Evolutionary conservation across 768 basidiomycete genomes (phyloP), one percentile per base, ranked within the genome.

Genomic region (Tulasnella sp.): DNA sequence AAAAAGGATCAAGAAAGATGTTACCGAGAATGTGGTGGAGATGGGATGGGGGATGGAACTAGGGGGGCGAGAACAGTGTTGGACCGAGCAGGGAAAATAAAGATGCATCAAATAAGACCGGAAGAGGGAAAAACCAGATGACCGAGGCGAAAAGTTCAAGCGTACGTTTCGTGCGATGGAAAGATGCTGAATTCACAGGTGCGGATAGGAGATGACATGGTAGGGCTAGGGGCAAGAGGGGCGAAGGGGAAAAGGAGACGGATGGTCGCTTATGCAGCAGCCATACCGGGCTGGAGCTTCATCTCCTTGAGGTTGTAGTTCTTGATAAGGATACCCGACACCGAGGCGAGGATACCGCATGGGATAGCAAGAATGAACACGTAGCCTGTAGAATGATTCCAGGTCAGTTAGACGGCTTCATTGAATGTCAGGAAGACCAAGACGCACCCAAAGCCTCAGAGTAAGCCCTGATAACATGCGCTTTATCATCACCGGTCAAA

Each of bases 231-330:
- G 54, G 11, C 8, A 54, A 54, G 16, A n/a, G 22, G 54, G 54
- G 2, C 1, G 18, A 46, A 37, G 18, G 9, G 46, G 9, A n/a
- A 22, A 22, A 16, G 20, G 54, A 8, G n/a, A n/a, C 24, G 2
- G 44, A 74, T 7, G 54, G 24, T 54, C 16, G 54, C 54, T 54
- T 54, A 54, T 54, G 72, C 72, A 74, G 75, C 75, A n/a, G 77
- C 80, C 20, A 72, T 58, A 31, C 80, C 80, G 28, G 58, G 60
- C 69, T 80, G 75, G 42, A 81, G 44, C 40, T 78, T 79, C 3
- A 79, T 69, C 72, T 84, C 81, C 82, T 85, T 84, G 73, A 85
- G 84, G 81, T 83, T 83, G 77, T 81, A 77, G 83, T 87, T 86
- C 82, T 84, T 84, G 82, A 87, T 84, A n/a, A 85, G 40, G 11